A percentile compares a stretch with the other conserved stretches of the same genome.
Conservation (phyloP, 495 filamentous ascomycete species). For the Cladorrhinum samala region DNA sequence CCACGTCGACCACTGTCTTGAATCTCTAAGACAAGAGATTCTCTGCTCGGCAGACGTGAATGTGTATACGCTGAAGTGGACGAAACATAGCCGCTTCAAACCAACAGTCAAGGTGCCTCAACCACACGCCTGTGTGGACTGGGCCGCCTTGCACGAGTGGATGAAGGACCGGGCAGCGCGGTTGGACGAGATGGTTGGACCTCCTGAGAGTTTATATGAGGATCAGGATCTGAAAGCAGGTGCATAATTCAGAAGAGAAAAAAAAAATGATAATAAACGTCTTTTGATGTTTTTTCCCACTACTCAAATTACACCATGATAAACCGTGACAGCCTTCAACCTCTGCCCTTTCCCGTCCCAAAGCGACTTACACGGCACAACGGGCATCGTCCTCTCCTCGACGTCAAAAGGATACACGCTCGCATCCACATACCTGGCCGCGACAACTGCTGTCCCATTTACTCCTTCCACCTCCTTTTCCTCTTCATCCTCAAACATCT, state of each 20-base stretch:
- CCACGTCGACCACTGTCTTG: slow-evolving; percentile 21
- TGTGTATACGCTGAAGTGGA: slow-evolving; percentile 19
- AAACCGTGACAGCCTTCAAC: slow-evolving; percentile 18
- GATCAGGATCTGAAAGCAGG: too few relatives aligned
- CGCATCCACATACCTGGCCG: slow-evolving; percentile 15
- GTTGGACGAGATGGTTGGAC: slow-evolving; percentile 17
- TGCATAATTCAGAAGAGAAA: too few relatives aligned
- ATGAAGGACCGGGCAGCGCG: slow-evolving; percentile 20
- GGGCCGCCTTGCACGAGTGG: slow-evolving; percentile 26
- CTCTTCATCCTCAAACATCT: not conserved
- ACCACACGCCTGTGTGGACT: slow-evolving; percentile 29
- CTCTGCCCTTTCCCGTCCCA: slow-evolving; percentile 19
- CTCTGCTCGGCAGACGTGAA: slow-evolving; percentile 12
- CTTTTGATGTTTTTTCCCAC: not conserved
- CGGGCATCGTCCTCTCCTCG: not conserved
- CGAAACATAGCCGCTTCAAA: slow-evolving; percentile 9
- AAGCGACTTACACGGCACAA: slow-evolving; percentile 22
- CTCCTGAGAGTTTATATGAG: not conserved
- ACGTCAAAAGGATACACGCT: not conserved
- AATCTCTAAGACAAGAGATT: slow-evolving; percentile 13
- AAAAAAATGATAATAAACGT: too few relatives aligned
- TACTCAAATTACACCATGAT: slow-evolving; percentile 16
- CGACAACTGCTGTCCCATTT: not conserved
- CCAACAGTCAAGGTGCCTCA: slow-evolving; percentile 12
- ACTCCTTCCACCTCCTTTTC: not conserved